A percentile compares a stretch with the other conserved stretches of the same genome.
phyloP scores from a whole-genome alignment of 2,329 filamentous ascomycete species.

The Scolecobasidium constrictum region DNA sequence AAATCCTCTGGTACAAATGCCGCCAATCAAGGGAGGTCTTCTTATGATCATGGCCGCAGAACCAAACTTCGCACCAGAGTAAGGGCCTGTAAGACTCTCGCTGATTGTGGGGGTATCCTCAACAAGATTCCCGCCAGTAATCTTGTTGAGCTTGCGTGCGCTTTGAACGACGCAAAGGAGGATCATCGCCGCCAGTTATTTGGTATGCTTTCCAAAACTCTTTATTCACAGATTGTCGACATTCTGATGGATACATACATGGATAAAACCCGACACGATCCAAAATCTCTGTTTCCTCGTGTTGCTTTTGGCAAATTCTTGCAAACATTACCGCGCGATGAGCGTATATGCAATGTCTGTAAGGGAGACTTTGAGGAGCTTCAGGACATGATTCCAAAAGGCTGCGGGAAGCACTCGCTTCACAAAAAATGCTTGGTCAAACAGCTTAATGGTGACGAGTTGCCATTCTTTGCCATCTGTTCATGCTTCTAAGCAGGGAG shows the following conservation, averaged over 20 bases:
- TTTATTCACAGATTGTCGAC: slow-evolving; percentile 3
- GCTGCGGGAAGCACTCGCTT: slow-evolving; percentile 2
- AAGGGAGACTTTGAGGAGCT: slow-evolving; percentile 1
- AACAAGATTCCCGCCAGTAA: slow-evolving; percentile 4
- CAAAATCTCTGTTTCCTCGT: slow-evolving; percentile 2
- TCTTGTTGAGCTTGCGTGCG: slow-evolving; percentile 1
- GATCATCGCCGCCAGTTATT: slow-evolving; percentile 3
- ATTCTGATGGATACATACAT: neutral
- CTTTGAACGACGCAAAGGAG: slow-evolving; percentile 4
- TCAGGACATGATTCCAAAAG: slow-evolving; percentile 3
- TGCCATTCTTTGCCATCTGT: slow-evolving; percentile 1
- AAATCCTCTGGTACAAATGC: too few species aligned
- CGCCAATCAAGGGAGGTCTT: neutral
- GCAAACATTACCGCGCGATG: slow-evolving; percentile 4
- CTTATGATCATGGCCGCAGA: slow-evolving; percentile 1
- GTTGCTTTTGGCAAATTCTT: slow-evolving; percentile 2
- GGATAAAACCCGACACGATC: neutral
- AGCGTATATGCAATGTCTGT: slow-evolving; percentile 1
- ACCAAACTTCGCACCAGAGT: slow-evolving; percentile 2
- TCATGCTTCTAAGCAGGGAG: neutral
- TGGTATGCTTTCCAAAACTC: slow-evolving; percentile 1
- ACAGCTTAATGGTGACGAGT: slow-evolving; percentile 2
- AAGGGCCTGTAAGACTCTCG: slow-evolving; percentile 3
- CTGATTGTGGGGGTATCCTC: slow-evolving; percentile 3
- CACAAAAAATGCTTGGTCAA: slow-evolving; percentile 2